Evolutionary conservation across 1,284 basidiomycete genomes (phyloP), one percentile per base, ranked within the genome.

Genomic region (Vanrija sp.): DNA sequence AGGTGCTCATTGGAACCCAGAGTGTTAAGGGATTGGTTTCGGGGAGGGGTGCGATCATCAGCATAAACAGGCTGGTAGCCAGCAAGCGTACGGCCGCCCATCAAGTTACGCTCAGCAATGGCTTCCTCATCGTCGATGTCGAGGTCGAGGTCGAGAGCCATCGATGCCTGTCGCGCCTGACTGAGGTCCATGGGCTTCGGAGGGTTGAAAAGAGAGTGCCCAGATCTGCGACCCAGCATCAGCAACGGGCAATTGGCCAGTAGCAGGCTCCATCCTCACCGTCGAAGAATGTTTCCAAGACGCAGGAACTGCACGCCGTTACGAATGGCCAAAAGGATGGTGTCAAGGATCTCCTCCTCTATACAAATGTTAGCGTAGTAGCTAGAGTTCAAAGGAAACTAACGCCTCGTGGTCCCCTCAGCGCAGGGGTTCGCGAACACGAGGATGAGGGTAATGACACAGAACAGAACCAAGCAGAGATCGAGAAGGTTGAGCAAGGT

Each of bases 221-320:
- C 93, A 50, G 91, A 95, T 78, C 92, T 93, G 53, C 16, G 48
- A 56, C 40, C 6, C 23, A 12, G 16, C n/a, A 28, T 6, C 16
- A 34, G 34, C 34, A 34, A 12, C 1, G 9, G 34, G 12, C 23
- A 42, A 9, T n/a, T 12, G 26, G 47, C 43, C 4, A 9, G 34
- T 14, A 19, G 46, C 23, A 46, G 28, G 28, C n/a, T 8, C 29
- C 26, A 44, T 7, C 80, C 87, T 66, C 70, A 93, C 91, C 92
- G 88, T 74, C 92, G 81, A 82, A 95, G 87, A 49, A 96, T 90
- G 21, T 88, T 82, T 15, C 91, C 91, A 15, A 97, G 80, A 21
- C 93, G 83, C 18, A 88, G 85, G 71, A 96, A 95, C 66, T 97
- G 93, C 48, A 96, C 83, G 45, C 91, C 83, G 71, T 97, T 97